A percentile compares a stretch with the other conserved stretches of the same genome.
Evolutionary conservation across 2,329 filamentous ascomycete genomes (phyloP).

Genomic region (Aspergillus tanneri): DNA sequence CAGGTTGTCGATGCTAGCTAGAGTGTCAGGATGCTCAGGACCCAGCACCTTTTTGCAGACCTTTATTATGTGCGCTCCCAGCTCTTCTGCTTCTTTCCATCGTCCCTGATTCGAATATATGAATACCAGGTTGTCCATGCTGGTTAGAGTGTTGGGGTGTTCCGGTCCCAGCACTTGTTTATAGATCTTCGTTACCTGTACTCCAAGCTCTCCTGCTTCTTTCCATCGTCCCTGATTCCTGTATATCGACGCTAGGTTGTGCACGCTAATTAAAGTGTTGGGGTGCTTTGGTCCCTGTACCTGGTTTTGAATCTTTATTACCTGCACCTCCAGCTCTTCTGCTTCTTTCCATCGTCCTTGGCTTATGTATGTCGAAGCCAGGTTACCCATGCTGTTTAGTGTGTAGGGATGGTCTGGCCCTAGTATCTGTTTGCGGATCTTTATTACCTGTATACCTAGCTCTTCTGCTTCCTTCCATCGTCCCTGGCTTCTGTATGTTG

Average conservation of each 20-base stretch:
- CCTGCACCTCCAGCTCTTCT: too few relatives aligned
- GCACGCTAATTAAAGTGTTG: neutral
- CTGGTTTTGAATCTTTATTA: neutral
- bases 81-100: too few relatives aligned
- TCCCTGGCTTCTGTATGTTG: slow-evolving; percentile 16
- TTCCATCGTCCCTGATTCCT: neutral
- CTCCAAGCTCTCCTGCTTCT: neutral
- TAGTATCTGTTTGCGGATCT: slow-evolving; percentile 14
- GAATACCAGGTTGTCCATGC: too few relatives aligned
- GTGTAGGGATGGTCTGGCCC: slow-evolving; percentile 21
- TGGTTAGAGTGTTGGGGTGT: too few relatives aligned
- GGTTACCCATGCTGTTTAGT: slow-evolving; percentile 16
- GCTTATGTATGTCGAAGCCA: slow-evolving; percentile 11
- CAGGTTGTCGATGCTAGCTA: too few relatives aligned
- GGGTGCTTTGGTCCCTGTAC: neutral
- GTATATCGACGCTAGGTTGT: neutral
- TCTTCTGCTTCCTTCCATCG: slow-evolving; percentile 18
- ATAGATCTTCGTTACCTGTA: too few relatives aligned
- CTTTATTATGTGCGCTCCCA: too few relatives aligned
- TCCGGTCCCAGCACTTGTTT: too few relatives aligned
- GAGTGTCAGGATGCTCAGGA: too few relatives aligned
- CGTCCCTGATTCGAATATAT: too few relatives aligned
- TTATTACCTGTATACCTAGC: slow-evolving; percentile 17
- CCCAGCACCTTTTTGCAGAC: too few relatives aligned
- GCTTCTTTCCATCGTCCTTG: too few relatives aligned